Evolutionary conservation across 306 rosid species (phyloP).

Genomic region (Vigna reflexopilosa): DNA sequence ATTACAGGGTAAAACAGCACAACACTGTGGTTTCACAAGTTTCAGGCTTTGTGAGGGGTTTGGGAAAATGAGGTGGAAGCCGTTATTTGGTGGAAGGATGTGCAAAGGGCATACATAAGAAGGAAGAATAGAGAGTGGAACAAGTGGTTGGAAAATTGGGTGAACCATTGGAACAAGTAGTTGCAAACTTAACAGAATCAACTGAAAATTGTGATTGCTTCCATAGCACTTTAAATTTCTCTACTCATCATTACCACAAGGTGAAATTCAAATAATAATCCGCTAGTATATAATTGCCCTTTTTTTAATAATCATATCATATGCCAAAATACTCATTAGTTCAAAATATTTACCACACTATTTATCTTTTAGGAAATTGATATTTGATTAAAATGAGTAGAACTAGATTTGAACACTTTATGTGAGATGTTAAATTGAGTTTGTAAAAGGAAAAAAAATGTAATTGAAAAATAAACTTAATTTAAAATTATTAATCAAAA

Average conservation of each 20-base stretch:
- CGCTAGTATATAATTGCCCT: no score
- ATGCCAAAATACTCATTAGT: no score
- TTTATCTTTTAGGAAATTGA: no score
- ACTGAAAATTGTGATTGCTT: neutral
- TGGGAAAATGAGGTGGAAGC: conserved; percentile 1
- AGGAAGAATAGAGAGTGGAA: conserved; percentile 24
- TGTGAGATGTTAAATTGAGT: no score
- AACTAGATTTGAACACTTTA: no score
- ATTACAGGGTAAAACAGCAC: conserved; percentile 25
- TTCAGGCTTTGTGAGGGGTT: conserved; percentile 31
- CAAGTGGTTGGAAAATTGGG: conserved; percentile 15
- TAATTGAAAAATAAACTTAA: no score
- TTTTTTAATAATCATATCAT: no score
- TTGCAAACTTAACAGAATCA: neutral
- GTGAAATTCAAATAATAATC: no score
- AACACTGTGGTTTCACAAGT: conserved; percentile 30
- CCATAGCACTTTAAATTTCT: neutral
- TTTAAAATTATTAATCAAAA: no score
- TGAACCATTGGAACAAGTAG: conserved; percentile 16
- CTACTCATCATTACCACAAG: no score
- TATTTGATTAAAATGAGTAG: no score
- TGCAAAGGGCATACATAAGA: conserved; percentile 19
- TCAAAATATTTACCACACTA: no score
- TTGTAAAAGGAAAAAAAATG: neutral
- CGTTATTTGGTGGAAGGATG: conserved; percentile 27